Base-by-base conservation (phyloP, 2,329 filamentous ascomycete species). In the Alternaria novae-zelandiae region DNA sequence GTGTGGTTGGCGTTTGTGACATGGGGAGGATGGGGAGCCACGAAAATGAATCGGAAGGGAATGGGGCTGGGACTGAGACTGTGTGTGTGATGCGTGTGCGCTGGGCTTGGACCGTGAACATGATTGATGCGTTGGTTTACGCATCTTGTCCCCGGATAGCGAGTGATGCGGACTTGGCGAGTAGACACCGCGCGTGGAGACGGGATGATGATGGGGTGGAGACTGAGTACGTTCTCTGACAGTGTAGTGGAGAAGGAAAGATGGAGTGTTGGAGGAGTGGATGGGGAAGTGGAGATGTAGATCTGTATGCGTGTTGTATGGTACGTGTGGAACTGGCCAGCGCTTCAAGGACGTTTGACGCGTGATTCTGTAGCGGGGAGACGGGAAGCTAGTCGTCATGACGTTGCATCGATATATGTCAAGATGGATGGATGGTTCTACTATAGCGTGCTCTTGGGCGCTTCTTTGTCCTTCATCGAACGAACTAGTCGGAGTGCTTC, bases 401-500 rank as follows among this genome's bases (percentile, higher is more conserved):
- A 53, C 49, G n/a, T n/a, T n/a, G n/a, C n/a, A n/a, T n/a, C n/a
- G n/a, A n/a, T n/a, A n/a, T n/a, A n/a, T n/a, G n/a, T n/a, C n/a
- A n/a, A n/a, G n/a, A n/a, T n/a, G n/a, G n/a, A n/a, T n/a, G n/a
- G n/a, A n/a, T n/a, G n/a, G n/a, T n/a, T n/a, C 12, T 21, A 17
- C 69, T 54, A 76, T 49, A 76, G 57, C 26, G 41, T 73, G 53
- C 74, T 78, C 51, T 56, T 72, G n/a, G 60, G 9, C 5, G 20
- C 7, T 54, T 78, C 71, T n/a, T 66, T 69, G 36, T 68, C 71
- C 32, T 78, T 74, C 64, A 78, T 66, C 41, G 67, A 61, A 4
- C 71, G 55, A 6, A 78, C 72, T 67, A 73, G 73, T 1, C 55
- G 55, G 17, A 77, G 61, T 10, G 76, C 76, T 17, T 71, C 67